Conservation (phyloP, 352 stramenopile genomes). For the Phytopythium litorale region DNA sequence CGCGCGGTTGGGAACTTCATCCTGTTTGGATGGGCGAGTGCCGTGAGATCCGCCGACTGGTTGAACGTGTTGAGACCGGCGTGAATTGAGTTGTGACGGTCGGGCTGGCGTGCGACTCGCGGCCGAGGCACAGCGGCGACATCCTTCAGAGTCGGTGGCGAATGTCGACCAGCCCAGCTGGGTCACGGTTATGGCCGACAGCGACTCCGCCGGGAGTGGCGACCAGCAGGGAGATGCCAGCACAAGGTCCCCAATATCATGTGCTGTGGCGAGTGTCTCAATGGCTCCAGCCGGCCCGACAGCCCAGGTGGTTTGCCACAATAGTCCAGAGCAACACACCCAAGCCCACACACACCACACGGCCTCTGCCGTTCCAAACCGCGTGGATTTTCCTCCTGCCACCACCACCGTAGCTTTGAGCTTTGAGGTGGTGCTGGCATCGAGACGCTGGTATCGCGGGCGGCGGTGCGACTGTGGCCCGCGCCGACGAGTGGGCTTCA, state of each 20-base stretch:
- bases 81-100: conserved; percentile 5
- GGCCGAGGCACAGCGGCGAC: neutral
- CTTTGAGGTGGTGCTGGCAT: neutral
- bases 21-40: neutral
- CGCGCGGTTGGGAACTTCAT: conserved; percentile 29
- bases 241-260: neutral
- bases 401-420: neutral
- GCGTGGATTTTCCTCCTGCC: conserved; percentile 2
- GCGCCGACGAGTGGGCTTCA: neutral
- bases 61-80: neutral
- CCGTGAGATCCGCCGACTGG: neutral
- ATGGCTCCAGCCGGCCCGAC: neutral
- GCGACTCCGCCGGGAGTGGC: neutral
- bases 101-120: neutral
- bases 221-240: neutral
- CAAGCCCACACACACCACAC: neutral
- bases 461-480: conserved; percentile 8
- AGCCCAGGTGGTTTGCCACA: neutral
- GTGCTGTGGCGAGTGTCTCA: neutral
- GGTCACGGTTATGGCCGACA: neutral
- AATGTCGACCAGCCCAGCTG: neutral
- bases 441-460: neutral
- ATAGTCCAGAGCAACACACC: neutral
- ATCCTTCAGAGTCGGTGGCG: neutral
- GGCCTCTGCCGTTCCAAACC: neutral